phyloP scores from a whole-genome alignment of 2,329 filamentous ascomycete species.

The Rutstroemia sp. region DNA sequence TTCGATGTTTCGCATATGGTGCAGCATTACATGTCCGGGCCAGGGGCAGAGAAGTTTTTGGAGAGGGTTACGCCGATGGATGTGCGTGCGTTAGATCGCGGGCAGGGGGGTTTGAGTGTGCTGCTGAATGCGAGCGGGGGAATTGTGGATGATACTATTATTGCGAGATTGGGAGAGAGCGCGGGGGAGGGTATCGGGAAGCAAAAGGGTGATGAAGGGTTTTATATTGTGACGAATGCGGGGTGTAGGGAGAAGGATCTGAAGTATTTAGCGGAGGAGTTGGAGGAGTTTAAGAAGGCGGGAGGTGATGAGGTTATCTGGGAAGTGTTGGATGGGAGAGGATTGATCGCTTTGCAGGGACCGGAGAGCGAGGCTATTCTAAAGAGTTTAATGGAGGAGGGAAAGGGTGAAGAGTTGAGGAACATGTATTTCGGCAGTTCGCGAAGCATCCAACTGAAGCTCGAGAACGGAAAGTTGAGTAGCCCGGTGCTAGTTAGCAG shows the following conservation, averaged over 20 bases:
- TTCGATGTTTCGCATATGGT: constrained; percentile 98
- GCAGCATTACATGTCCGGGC: constrained; percentile 77
- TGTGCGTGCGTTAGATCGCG: constrained; percentile 52
- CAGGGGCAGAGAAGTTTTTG: constrained; percentile 73
- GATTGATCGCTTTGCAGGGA: constrained; percentile 84
- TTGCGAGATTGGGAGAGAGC: constrained; percentile 65
- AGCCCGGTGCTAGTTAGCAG: constrained; percentile 67
- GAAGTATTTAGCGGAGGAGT: constrained; percentile 64
- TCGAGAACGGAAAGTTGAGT: constrained; percentile 43
- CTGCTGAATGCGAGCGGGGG: constrained; percentile 77
- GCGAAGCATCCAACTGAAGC: constrained; percentile 55
- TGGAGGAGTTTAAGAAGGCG: constrained; percentile 50
- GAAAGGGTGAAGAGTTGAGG: constrained; percentile 43
- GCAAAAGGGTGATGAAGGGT: constrained; percentile 40
- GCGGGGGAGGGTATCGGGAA: too few relatives aligned
- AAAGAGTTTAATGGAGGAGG: constrained; percentile 48
- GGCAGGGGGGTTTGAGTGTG: constrained; percentile 76
- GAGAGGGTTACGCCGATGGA: constrained; percentile 76
- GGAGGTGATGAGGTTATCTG: constrained; percentile 55
- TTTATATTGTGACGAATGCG: constrained; percentile 94
- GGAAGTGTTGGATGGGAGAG: constrained; percentile 63
- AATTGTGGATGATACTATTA: constrained; percentile 90
- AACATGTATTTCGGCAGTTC: constrained; percentile 77
- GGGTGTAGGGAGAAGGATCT: constrained; percentile 86
- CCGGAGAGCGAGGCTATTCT: constrained; percentile 69